phyloP scores from a whole-genome alignment of 2,329 filamentous ascomycete species.

The Pseudogymnoascus sp. region DNA sequence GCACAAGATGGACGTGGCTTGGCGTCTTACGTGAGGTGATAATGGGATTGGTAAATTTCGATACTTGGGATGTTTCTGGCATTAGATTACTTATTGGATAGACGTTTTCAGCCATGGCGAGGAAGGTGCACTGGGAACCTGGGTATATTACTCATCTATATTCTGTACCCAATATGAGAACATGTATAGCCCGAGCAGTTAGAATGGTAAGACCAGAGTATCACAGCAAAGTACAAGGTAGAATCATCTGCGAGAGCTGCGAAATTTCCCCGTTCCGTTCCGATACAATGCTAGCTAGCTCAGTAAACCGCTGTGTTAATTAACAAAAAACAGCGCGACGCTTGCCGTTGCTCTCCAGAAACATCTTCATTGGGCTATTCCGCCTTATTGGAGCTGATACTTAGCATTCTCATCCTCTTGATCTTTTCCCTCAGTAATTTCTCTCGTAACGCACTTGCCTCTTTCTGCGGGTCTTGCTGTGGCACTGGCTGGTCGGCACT shows the following conservation, averaged over 20 bases:
- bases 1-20: neutral
- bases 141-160: too few species aligned
- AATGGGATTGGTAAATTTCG: neutral
- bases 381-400: slow-evolving; percentile 25
- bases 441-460: slow-evolving; percentile 39
- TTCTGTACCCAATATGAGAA: too few species aligned
- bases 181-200: neutral
- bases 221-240: neutral
- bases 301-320: neutral
- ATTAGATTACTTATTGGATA: too few species aligned
- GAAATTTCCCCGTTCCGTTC: neutral
- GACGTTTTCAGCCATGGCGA: too few species aligned
- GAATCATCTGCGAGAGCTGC: neutral
- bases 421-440: slow-evolving; percentile 45
- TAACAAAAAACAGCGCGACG: neutral
- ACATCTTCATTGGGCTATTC: neutral
- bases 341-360: neutral
- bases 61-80: neutral
- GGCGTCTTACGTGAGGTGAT: neutral
- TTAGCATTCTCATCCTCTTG: slow-evolving; percentile 47
- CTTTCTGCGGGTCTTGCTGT: slow-evolving; percentile 31
- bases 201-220: neutral
- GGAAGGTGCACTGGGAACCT: too few species aligned
- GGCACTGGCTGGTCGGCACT: neutral
- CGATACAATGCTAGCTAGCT: neutral